Conservation (phyloP, 257 asterid species). For the Nicotiana tomentosiformis region DNA sequence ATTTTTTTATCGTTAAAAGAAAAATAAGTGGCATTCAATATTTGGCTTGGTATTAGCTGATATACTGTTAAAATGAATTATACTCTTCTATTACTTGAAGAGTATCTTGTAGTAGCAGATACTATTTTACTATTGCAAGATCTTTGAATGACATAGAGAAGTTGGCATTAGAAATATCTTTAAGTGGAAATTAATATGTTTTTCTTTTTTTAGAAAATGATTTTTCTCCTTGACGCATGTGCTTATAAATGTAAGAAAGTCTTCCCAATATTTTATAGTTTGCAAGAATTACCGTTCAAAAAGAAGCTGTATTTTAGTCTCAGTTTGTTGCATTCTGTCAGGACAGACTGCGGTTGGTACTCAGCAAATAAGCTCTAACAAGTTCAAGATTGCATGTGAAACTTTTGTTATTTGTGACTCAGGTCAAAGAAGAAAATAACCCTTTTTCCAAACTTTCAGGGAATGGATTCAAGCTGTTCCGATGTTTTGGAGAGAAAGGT, state of each 20-base stretch:
- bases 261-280: background rate
- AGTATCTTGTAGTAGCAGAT: background rate
- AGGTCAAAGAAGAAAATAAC: background rate
- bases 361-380: background rate
- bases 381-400: background rate
- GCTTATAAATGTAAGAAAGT: background rate
- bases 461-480: slow-evolving; percentile 48
- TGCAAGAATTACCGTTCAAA: background rate
- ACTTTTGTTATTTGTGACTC: background rate
- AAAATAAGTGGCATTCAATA: background rate
- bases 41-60: background rate
- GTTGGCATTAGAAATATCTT: background rate
- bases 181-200: background rate
- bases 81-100: slow-evolving; percentile 2
- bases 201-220: background rate
- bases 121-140: background rate
- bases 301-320: background rate
- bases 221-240: background rate
- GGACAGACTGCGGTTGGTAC: background rate
- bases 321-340: background rate
- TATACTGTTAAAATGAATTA: background rate
- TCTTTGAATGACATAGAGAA: background rate
- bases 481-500: slow-evolving; percentile 31
- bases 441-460: slow-evolving; percentile 36
- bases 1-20: no score